Evolutionary conservation across 495 filamentous ascomycete species (phyloP), one percentile per base, ranked within the genome.

Genomic region (Penicillium simplicissimum): DNA sequence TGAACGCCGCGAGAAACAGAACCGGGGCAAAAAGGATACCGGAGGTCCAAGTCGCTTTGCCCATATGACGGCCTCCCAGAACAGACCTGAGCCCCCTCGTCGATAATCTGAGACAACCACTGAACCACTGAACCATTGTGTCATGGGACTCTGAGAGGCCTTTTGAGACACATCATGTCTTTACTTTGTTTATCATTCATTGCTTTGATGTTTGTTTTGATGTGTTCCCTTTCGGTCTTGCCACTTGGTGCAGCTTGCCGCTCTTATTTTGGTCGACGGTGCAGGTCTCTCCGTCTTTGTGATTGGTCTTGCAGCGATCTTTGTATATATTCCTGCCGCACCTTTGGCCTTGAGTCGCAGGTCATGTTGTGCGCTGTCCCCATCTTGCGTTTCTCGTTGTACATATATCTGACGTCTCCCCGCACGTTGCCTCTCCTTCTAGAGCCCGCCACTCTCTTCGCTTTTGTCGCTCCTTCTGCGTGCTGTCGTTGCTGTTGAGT

Each of bases 31-130:
- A 14, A 65, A 65, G 25, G 57, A 67, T 23, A 19, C 33, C 0
- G 47, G 56, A 10, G 37, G 56, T 3, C 54, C 58, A 31, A 66
- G 58, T 37, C 64, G 63, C 8, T 65, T 70, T 43, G 55, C 48
- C 47, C 65, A 70, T 42, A 71, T 61, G 71, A 64, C 55, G 58
- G 52, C 65, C 52, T 28, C 59, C 17, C 55, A 69, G 17, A 64
- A 64, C 17, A 61, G 62, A 56, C 58, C 52, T 19, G 28, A 54
- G 38, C 40, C 36, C 8, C 23, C 52, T 33, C 52, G 48, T 49
- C 48, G 47, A 42, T 21, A n/a, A 60, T 9, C 19, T 15, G 19
- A 8, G 33, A 23, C 23, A 53, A 21, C n/a, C n/a, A n/a, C n/a
- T 31, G 45, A n/a, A n/a, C n/a, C n/a, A 25, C 10, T 14, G 43